Percentiles rank a stretch among this genome's conserved stretches.
These are phyloP conservation scores for Rhizopus stolonifer DNA, from an alignment of 371 early-diverging fungal genomes.

Conservation along the genomic window DNA sequence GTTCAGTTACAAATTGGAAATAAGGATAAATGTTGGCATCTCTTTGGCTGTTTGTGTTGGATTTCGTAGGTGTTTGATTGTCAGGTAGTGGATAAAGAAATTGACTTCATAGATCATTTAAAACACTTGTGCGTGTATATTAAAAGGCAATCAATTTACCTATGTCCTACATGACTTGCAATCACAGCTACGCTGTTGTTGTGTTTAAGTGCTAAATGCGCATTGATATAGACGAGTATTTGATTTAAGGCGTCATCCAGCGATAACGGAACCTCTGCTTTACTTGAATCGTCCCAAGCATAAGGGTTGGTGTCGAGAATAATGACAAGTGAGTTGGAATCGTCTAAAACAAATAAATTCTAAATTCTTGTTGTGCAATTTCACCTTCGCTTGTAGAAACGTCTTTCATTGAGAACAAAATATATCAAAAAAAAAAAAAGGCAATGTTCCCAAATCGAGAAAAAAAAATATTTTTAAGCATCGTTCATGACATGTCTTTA, in stretches of 20 bases:
- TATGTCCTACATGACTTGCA: slow-evolving; percentile 62
- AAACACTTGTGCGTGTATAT: background rate
- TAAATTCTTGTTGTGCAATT: background rate
- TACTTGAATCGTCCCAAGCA: slow-evolving; percentile 63
- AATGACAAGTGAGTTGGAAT: slow-evolving; percentile 72
- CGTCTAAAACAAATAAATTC: slow-evolving; percentile 40
- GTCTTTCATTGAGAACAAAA: slow-evolving; percentile 23
- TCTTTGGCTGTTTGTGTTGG: slow-evolving; percentile 25
- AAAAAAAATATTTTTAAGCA: too few species aligned
- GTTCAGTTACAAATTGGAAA: slow-evolving; percentile 61
- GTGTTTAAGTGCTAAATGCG: slow-evolving; percentile 82
- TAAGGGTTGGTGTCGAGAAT: slow-evolving; percentile 79
- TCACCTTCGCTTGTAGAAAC: slow-evolving; percentile 31
- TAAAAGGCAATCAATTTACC: slow-evolving; percentile 18
- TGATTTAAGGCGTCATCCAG: slow-evolving; percentile 75
- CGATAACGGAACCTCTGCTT: slow-evolving; percentile 51
- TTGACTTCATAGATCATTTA: slow-evolving; percentile 37
- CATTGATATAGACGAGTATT: slow-evolving; percentile 81
- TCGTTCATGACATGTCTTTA: too few species aligned
- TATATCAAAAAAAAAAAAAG: too few species aligned
- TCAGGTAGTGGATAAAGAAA: slow-evolving; percentile 55
- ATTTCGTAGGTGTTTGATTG: slow-evolving; percentile 29
- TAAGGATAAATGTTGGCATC: slow-evolving; percentile 65
- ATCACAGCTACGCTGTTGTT: slow-evolving; percentile 82
- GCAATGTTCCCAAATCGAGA: too few species aligned